phyloP scores from a whole-genome alignment of 2,329 filamentous ascomycete genomes.

The Nemania sp. region DNA sequence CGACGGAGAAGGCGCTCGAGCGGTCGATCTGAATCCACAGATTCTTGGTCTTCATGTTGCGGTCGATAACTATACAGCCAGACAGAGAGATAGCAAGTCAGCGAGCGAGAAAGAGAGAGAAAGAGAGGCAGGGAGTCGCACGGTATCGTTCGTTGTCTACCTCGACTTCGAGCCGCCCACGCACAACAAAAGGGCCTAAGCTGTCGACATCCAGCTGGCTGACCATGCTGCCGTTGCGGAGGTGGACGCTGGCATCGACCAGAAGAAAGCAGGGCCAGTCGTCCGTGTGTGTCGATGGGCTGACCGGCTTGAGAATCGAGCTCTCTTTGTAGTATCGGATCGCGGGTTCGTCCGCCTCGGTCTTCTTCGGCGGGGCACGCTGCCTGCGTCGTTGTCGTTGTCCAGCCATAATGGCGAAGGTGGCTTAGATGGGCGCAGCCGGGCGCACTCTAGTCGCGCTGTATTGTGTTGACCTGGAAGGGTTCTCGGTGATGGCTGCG shows the following conservation, averaged over 20 bases:
- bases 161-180: conserved; percentile 59
- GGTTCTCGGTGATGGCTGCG: too few relatives aligned
- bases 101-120: not conserved
- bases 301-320: conserved; percentile 42
- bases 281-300: conserved; percentile 45
- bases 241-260: conserved; percentile 61
- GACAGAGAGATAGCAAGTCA: conserved; percentile 1
- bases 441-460: not conserved
- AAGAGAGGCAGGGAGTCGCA: conserved; percentile 36
- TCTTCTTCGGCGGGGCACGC: conserved; percentile 39
- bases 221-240: conserved; percentile 57
- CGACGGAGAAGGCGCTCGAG: conserved; percentile 56
- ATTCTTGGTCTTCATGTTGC: conserved; percentile 33
- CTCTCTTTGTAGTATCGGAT: conserved; percentile 40
- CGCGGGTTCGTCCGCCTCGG: conserved; percentile 33
- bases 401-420: conserved; percentile 41
- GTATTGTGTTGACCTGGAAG: not conserved
- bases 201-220: conserved; percentile 64
- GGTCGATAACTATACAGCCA: conserved; percentile 39
- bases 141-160: conserved; percentile 45
- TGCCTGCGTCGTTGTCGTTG: conserved; percentile 43
- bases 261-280: conserved; percentile 67
- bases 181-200: conserved; percentile 63
- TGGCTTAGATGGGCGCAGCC: too few relatives aligned
- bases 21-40: conserved; percentile 59